Evolutionary conservation across 2,329 filamentous ascomycete species (phyloP).

Genomic region (Fusarium pseudocircinatum): DNA sequence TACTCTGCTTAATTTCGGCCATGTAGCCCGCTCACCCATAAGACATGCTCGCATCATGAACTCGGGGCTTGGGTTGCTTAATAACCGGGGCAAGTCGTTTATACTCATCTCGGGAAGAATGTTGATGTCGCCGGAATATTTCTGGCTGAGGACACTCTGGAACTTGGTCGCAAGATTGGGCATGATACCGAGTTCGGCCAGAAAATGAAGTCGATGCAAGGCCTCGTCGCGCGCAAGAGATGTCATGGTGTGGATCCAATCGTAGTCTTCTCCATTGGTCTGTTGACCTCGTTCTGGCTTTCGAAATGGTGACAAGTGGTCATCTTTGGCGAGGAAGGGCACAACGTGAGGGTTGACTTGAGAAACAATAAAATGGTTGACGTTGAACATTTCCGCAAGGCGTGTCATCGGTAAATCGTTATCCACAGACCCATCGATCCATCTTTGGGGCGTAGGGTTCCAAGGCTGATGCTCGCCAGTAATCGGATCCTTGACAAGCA

Average conservation of each 20-base stretch:
- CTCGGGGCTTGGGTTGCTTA: slow-evolving; percentile 84
- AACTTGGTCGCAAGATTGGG: slow-evolving; percentile 82
- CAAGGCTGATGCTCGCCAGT: slow-evolving; percentile 82
- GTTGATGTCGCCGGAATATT: slow-evolving; percentile 94
- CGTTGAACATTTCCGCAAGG: slow-evolving; percentile 94
- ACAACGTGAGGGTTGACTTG: slow-evolving; percentile 96
- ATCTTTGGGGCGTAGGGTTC: slow-evolving; percentile 86
- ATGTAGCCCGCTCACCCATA: slow-evolving; percentile 85
- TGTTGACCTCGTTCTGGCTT: slow-evolving; percentile 42
- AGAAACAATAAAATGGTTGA: slow-evolving; percentile 97
- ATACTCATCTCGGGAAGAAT: slow-evolving; percentile 84
- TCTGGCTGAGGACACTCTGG: slow-evolving; percentile 84
- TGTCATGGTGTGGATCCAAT: slow-evolving; percentile 74
- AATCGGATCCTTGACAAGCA: slow-evolving; percentile 85
- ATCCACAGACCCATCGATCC: slow-evolving; percentile 95
- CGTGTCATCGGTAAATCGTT: slow-evolving; percentile 93
- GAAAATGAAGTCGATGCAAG: slow-evolving; percentile 80
- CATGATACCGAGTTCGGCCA: slow-evolving; percentile 83
- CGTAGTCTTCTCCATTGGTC: slow-evolving; percentile 51
- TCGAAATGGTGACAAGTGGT: slow-evolving; percentile 58
- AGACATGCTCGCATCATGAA: slow-evolving; percentile 86
- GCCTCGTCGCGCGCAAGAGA: slow-evolving; percentile 81
- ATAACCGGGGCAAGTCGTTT: slow-evolving; percentile 77
- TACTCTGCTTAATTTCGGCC: slow-evolving; percentile 88
- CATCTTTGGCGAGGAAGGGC: slow-evolving; percentile 82